These are phyloP conservation scores for Acacia crassicarpa DNA, from an alignment of 306 rosid species.

Conservation along the genomic window DNA sequence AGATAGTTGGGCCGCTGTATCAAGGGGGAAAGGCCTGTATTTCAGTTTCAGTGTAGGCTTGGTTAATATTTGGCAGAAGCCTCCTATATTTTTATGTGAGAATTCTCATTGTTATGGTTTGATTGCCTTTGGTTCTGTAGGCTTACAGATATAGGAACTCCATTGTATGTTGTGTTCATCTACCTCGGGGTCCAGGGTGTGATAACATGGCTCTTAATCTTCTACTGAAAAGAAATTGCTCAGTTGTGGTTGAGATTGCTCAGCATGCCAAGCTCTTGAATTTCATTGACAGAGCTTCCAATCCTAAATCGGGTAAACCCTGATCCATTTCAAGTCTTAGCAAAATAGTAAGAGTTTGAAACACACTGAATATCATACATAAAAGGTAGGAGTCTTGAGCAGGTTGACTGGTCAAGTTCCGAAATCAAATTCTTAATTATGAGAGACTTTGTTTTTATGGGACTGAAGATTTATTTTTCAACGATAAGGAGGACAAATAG, in stretches of 20 bases:
- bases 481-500: not conserved
- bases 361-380: not conserved
- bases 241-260: not conserved
- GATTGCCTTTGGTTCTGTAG: not conserved
- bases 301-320: not conserved
- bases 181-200: not conserved
- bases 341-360: not conserved
- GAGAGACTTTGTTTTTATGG: not conserved
- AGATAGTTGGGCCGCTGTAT: not conserved
- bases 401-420: not conserved
- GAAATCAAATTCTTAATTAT: not conserved
- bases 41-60: not conserved
- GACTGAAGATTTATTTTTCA: not conserved
- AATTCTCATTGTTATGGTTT: not conserved
- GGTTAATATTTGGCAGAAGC: not conserved
- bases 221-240: not conserved
- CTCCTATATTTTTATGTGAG: not conserved
- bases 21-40: not conserved
- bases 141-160: not conserved
- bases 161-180: not conserved
- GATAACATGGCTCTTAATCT: not conserved
- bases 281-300: not conserved
- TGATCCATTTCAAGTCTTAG: not conserved
- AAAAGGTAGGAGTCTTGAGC: not conserved
- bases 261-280: not conserved